Evolutionary conservation across 768 basidiomycete genomes (phyloP).

Genomic region (Boletus rubescentipes): DNA sequence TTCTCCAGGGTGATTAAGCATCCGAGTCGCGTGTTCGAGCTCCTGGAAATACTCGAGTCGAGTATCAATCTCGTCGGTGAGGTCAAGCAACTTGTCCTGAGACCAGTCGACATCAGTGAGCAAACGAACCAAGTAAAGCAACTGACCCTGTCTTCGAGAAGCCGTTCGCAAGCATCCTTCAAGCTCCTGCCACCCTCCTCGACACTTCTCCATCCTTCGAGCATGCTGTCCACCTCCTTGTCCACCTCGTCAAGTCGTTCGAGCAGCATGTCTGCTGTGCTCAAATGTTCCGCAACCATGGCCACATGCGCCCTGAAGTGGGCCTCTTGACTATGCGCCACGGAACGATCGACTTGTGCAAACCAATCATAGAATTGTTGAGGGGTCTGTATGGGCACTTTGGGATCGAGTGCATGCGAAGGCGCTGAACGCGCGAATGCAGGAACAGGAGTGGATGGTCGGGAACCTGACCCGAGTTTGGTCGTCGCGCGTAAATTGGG

Average conservation of each 20-base stretch:
- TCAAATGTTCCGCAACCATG: slow-evolving; percentile 71
- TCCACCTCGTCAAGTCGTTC: slow-evolving; percentile 73
- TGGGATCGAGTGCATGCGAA: slow-evolving; percentile 66
- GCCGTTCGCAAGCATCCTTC: slow-evolving; percentile 86
- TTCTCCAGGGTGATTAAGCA: slow-evolving; percentile 93
- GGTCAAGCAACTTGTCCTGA: slow-evolving; percentile 72
- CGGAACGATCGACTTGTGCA: slow-evolving; percentile 81
- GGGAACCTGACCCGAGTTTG: slow-evolving; percentile 42
- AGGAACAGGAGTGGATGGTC: slow-evolving; percentile 44
- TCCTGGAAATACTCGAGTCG: slow-evolving; percentile 93
- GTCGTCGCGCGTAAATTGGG: slow-evolving; percentile 35
- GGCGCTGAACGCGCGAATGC: slow-evolving; percentile 19
- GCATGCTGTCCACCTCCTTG: slow-evolving; percentile 73
- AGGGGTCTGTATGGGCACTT: slow-evolving; percentile 79
- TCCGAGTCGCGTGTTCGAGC: slow-evolving; percentile 87
- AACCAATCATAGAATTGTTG: slow-evolving; percentile 99
- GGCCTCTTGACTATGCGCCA: slow-evolving; percentile 91
- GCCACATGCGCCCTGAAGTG: slow-evolving; percentile 86
- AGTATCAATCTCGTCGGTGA: slow-evolving; percentile 79
- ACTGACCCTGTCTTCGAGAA: slow-evolving; percentile 87
- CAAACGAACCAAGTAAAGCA: not conserved
- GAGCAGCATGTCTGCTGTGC: slow-evolving; percentile 74
- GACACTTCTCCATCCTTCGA: slow-evolving; percentile 81
- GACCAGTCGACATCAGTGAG: slow-evolving; percentile 2
- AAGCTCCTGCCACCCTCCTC: slow-evolving; percentile 91